phyloP scores from a whole-genome alignment of 225 moss, liverwort and hornwort species.

The Antitrichia curtipendula region DNA sequence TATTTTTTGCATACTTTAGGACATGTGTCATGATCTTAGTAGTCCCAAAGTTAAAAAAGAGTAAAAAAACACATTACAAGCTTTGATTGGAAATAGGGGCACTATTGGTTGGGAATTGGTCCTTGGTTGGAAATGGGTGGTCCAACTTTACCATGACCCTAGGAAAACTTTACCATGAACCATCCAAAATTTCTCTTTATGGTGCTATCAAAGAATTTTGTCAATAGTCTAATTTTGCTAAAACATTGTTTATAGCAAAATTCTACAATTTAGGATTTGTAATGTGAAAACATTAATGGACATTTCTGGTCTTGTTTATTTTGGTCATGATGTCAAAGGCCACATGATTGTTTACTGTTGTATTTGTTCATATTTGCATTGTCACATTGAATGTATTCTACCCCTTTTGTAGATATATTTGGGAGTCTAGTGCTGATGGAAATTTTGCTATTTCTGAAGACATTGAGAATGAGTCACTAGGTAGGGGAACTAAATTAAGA shows the following conservation, averaged over 20 bases:
- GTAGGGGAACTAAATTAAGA: constrained; percentile 62
- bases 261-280: background rate
- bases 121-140: too few species aligned
- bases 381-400: background rate
- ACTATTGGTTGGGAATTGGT: too few species aligned
- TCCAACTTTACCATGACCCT: too few species aligned
- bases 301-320: background rate
- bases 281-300: background rate
- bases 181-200: too few species aligned
- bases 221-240: background rate
- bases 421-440: constrained; percentile 77
- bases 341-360: background rate
- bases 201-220: too few species aligned
- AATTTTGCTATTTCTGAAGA: constrained; percentile 68
- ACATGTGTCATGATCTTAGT: too few species aligned
- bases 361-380: background rate
- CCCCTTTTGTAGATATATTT: constrained; percentile 49
- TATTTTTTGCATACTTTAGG: too few species aligned
- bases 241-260: background rate
- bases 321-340: background rate
- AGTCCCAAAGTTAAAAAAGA: too few species aligned
- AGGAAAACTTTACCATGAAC: too few species aligned
- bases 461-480: constrained; percentile 66
- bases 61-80: too few species aligned
- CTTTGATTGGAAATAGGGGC: too few species aligned